These are phyloP conservation scores for Davidsoniella australis DNA, from an alignment of 2,329 filamentous ascomycete genomes.

Conservation along the genomic window DNA sequence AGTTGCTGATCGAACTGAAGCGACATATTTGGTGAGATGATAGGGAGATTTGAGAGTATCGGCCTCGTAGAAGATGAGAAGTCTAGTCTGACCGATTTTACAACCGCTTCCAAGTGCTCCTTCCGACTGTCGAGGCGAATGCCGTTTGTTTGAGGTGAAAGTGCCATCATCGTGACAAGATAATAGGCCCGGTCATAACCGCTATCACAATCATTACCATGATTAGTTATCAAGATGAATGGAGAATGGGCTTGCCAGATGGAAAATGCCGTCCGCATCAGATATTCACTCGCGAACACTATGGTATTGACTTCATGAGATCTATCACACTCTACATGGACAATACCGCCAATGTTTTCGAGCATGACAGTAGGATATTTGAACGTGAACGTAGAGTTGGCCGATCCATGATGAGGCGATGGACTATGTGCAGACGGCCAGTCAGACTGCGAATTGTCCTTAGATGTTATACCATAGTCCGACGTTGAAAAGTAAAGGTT, in stretches of 20 bases:
- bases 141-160: not conserved
- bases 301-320: not conserved
- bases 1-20: conserved; percentile 3
- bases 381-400: conserved; percentile 7
- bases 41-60: not conserved
- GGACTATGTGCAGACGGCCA: not conserved
- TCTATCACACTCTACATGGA: not conserved
- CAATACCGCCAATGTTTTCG: not conserved
- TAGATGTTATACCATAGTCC: not conserved
- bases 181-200: conserved; percentile 1
- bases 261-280: not conserved
- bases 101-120: not conserved
- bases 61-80: not conserved
- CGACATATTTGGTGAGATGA: conserved; percentile 2
- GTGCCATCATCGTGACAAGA: not conserved
- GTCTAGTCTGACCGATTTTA: not conserved
- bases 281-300: not conserved
- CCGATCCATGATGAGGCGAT: not conserved
- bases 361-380: conserved; percentile 4
- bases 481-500: not conserved
- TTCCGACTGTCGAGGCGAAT: not conserved
- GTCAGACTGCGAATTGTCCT: not conserved
- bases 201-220: not conserved
- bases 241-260: not conserved
- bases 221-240: conserved; percentile 6